Evolutionary conservation across 768 basidiomycete genomes (phyloP).

Genomic region (Cubamyces sp.): DNA sequence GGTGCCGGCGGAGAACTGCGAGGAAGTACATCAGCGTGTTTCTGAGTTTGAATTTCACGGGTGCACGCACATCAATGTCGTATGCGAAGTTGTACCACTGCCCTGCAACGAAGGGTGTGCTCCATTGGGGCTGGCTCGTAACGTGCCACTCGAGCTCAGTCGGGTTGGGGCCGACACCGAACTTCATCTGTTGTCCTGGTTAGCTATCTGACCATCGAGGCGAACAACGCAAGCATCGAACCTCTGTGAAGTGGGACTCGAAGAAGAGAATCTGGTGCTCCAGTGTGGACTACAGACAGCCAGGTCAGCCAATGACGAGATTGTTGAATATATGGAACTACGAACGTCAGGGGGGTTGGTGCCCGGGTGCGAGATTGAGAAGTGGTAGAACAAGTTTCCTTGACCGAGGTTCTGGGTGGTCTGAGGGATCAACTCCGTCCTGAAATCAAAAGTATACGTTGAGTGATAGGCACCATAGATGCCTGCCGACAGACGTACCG

Average conservation of each 20-base stretch:
- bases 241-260: conserved; percentile 67
- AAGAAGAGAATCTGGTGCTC: conserved; percentile 69
- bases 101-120: conserved; percentile 51
- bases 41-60: not conserved
- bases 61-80: conserved; percentile 55
- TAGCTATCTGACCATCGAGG: not conserved
- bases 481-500: conserved; percentile 34
- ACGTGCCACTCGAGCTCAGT: conserved; percentile 60
- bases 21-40: not conserved
- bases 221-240: conserved; percentile 17
- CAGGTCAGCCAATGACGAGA: not conserved
- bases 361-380: conserved; percentile 53
- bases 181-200: conserved; percentile 48
- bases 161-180: conserved; percentile 53
- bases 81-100: conserved; percentile 72
- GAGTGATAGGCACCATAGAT: not conserved
- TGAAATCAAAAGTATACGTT: not conserved
- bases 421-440: conserved; percentile 41
- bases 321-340: not conserved
- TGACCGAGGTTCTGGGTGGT: conserved; percentile 58
- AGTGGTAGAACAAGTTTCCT: conserved; percentile 65
- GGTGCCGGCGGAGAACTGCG: conserved; percentile 53
- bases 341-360: conserved; percentile 56
- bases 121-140: conserved; percentile 49
- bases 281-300: conserved; percentile 44